Base-by-base conservation (phyloP, 805 yeast species). In the Candida sakaeoensis region DNA sequence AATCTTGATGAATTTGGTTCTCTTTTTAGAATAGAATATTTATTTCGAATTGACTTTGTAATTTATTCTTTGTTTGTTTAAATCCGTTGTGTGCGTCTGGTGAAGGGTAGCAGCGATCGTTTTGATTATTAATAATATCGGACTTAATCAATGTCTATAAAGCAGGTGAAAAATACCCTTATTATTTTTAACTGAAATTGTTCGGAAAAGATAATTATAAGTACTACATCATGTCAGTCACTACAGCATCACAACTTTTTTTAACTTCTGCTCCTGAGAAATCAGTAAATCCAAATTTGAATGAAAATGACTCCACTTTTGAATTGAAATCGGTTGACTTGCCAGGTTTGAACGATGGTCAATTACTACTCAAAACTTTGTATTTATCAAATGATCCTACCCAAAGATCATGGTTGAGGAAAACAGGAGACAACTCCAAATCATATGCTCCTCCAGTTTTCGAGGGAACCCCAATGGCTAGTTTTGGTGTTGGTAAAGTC, bases 301-400 rank as follows among this genome's bases (percentile, higher is more conserved):
- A 52, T 36, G 47, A 53, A 35, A 40, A 43, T 9, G 44, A 46
- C 40, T 58, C 65, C 19, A 61, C 63, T 10, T 61, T 60, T 37
- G 54, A 49, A 42, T 19, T 56, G 25, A 51, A 44, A 38, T 30
- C 37, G 16, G 30, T 16, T 6, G 25, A 36, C n/a, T 39, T 46
- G 34, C n/a, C 46, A 35, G 42, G 23, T 15, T 41, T 71, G 12
- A 48, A 57, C 28, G 65, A 61, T 2, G 71, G 66, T 34, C 70
- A 75, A 36, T 39, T 78, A 9, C 52, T 73, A 10, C 57, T 76
- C n/a, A 71, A 77, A 52, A 52, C 64, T 2, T 46, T 70, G 31
- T 71, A 66, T 43, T 45, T 78, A 8, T 75, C 83, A 17, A 74
- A 79, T 48, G 84, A 79, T 52, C 84, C 85, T 10, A 76, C 82